Evolutionary conservation across 2,329 filamentous ascomycete genomes (phyloP).

Genomic region (Aureobasidium pullulans): DNA sequence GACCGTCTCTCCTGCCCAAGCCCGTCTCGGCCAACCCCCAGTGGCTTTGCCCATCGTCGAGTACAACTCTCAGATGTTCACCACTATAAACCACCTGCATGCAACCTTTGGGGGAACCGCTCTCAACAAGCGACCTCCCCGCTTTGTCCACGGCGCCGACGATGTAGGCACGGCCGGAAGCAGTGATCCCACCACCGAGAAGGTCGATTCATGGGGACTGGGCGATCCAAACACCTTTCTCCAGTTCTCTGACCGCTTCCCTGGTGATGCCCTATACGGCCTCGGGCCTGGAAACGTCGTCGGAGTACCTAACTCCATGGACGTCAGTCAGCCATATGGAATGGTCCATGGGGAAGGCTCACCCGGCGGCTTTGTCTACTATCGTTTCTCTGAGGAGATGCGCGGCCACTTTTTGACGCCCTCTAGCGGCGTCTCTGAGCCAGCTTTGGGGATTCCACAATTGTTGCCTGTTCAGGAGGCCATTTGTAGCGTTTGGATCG

Average conservation of each 20-base stretch:
- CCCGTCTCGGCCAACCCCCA: slow-evolving; percentile 50
- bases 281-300: slow-evolving; percentile 68
- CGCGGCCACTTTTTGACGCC: slow-evolving; percentile 66
- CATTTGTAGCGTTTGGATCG: slow-evolving; percentile 79
- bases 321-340: slow-evolving; percentile 79
- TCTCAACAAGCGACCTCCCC: slow-evolving; percentile 61
- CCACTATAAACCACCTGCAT: slow-evolving; percentile 71
- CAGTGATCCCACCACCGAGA: slow-evolving; percentile 71
- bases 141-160: slow-evolving; percentile 75
- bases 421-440: slow-evolving; percentile 53
- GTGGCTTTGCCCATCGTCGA: slow-evolving; percentile 69
- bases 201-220: slow-evolving; percentile 73
- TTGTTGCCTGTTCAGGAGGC: slow-evolving; percentile 63
- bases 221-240: slow-evolving; percentile 66
- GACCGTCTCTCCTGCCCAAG: slow-evolving; percentile 44
- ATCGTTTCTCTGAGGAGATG: slow-evolving; percentile 65
- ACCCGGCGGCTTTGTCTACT: slow-evolving; percentile 74
- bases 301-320: slow-evolving; percentile 78
- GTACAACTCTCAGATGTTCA: slow-evolving; percentile 77
- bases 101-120: slow-evolving; percentile 61
- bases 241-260: slow-evolving; percentile 71
- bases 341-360: slow-evolving; percentile 80
- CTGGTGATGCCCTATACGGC: slow-evolving; percentile 68
- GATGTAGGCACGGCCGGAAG: slow-evolving; percentile 70
- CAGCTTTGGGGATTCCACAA: slow-evolving; percentile 66